These are phyloP conservation scores for Juglanconis oblonga DNA, from an alignment of 2,329 filamentous ascomycete genomes.

Conservation along the genomic window DNA sequence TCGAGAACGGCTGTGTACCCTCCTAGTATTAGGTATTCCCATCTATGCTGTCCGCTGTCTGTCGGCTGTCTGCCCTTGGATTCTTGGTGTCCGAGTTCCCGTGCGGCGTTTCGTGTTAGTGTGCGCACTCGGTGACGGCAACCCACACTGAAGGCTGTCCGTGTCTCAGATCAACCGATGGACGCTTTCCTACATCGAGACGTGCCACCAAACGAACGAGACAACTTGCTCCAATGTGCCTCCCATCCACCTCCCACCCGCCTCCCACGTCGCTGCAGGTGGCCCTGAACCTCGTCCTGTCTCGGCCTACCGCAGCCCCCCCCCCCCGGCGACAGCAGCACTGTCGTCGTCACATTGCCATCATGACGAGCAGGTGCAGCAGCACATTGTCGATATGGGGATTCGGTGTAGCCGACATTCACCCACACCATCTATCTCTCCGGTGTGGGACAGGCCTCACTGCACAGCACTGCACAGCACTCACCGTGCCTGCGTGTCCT, in stretches of 20 bases:
- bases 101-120: too few species aligned
- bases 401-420: not conserved
- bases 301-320: not conserved
- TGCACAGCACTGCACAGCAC: too few species aligned
- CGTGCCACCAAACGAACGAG: not conserved
- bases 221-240: not conserved
- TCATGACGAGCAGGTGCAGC: too few species aligned
- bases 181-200: not conserved
- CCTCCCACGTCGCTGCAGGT: not conserved
- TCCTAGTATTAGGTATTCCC: too few species aligned
- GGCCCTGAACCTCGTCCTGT: not conserved
- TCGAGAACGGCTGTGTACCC: too few species aligned
- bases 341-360: not conserved
- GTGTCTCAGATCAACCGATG: conserved; percentile 5
- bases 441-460: too few species aligned
- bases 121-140: not conserved
- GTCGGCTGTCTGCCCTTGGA: too few species aligned
- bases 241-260: not conserved
- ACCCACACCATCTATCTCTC: too few species aligned
- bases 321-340: not conserved
- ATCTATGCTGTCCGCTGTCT: too few species aligned
- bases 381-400: too few species aligned
- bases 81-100: too few species aligned
- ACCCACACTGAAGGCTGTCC: not conserved
- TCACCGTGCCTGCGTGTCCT: too few species aligned